Evolutionary conservation across 2,329 filamentous ascomycete species (phyloP).

Genomic region (Teratosphaeria destructans): DNA sequence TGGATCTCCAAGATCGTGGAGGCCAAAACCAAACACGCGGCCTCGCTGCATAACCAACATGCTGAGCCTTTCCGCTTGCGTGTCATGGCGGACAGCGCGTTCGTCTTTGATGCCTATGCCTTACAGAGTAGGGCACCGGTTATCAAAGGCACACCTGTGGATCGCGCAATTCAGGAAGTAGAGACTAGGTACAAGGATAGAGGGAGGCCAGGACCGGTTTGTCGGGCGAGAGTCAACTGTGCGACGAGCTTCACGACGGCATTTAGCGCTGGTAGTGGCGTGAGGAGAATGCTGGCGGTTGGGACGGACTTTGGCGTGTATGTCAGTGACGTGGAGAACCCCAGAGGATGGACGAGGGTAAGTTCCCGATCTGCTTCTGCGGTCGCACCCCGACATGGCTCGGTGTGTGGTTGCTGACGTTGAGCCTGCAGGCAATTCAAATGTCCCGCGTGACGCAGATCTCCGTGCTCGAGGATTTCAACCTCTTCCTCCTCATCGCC

Average conservation of each 20-base stretch:
- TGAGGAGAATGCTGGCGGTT: conserved; percentile 80
- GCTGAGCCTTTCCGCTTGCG: conserved; percentile 89
- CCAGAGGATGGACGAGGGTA: conserved; percentile 83
- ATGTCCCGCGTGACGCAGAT: conserved; percentile 77
- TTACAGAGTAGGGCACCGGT: conserved; percentile 51
- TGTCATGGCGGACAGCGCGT: conserved; percentile 85
- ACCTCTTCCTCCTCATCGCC: conserved; percentile 78
- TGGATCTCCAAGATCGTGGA: conserved; percentile 93
- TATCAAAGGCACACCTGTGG: conserved; percentile 82
- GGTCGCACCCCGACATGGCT: not conserved
- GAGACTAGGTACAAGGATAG: conserved; percentile 58
- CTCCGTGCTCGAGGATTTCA: conserved; percentile 90
- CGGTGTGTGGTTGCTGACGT: not conserved
- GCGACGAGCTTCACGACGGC: conserved; percentile 77
- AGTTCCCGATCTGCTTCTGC: conserved; percentile 24
- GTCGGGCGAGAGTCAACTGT: conserved; percentile 80
- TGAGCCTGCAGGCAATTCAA: conserved; percentile 56
- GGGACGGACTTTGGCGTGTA: conserved; percentile 93
- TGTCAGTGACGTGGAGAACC: conserved; percentile 77
- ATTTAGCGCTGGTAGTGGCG: conserved; percentile 36
- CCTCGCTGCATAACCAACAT: conserved; percentile 80
- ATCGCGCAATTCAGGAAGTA: conserved; percentile 80
- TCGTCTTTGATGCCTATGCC: conserved; percentile 62
- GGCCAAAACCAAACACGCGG: conserved; percentile 87
- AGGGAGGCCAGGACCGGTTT: conserved; percentile 67